Evolutionary conservation across 23 red algal genomes (phyloP).

Genomic region (Cyanidium caldarium): DNA sequence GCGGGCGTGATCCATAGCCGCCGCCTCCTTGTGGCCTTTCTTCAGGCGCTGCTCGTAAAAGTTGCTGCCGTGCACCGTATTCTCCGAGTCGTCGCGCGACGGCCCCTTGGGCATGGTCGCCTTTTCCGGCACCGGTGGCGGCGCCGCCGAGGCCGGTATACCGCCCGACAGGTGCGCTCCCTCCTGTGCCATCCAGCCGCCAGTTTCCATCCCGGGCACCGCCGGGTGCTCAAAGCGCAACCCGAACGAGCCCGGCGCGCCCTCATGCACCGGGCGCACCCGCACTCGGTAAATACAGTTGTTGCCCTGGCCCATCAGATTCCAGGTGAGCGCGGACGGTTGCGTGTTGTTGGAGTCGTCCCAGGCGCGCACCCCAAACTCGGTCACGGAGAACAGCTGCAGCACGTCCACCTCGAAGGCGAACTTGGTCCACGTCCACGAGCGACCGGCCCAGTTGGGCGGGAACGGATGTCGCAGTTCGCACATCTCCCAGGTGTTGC

Average conservation of each 20-base stretch:
- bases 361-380: conserved; percentile 60
- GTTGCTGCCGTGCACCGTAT: conserved; percentile 19
- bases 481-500: conserved; percentile 50
- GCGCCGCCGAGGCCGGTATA: conserved; percentile 1
- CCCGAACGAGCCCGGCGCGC: conserved; percentile 20
- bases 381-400: background rate
- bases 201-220: conserved; percentile 44
- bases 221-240: conserved; percentile 76
- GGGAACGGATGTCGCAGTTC: conserved; percentile 30
- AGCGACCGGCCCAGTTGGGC: background rate
- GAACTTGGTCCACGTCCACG: background rate
- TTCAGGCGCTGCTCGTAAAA: conserved; percentile 25
- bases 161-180: background rate
- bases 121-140: conserved; percentile 7
- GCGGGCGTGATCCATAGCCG: background rate
- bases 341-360: conserved; percentile 89
- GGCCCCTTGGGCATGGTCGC: conserved; percentile 15
- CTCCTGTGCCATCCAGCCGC: conserved; percentile 70
- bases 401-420: background rate
- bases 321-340: conserved; percentile 80
- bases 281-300: conserved; percentile 79
- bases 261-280: conserved; percentile 25
- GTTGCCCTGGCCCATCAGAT: conserved; percentile 93
- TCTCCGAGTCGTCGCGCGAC: background rate
- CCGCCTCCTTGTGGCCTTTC: conserved; percentile 13